These are phyloP conservation scores for Bipolaris zeicola DNA, from an alignment of 2,329 filamentous ascomycete genomes.

Conservation along the genomic window DNA sequence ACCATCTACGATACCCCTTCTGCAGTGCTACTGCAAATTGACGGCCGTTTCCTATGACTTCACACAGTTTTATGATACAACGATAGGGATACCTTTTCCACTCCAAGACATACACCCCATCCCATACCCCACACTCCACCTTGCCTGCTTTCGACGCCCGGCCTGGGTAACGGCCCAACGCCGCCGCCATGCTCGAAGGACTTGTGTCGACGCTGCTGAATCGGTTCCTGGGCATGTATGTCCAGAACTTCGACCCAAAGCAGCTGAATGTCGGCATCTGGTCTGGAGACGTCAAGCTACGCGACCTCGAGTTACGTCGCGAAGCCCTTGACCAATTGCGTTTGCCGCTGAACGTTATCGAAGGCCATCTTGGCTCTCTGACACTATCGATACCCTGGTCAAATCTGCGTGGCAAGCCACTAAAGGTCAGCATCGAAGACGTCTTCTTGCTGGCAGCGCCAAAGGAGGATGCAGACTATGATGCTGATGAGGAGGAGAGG, in stretches of 20 bases:
- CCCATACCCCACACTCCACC: conserved; percentile 18
- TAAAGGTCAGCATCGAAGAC: conserved; percentile 95
- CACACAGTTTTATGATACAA: conserved; percentile 39
- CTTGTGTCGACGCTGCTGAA: conserved; percentile 97
- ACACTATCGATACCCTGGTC: conserved; percentile 97
- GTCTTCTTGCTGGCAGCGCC: conserved; percentile 94
- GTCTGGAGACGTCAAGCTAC: conserved; percentile 96
- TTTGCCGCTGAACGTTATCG: conserved; percentile 93
- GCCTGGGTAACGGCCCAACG: conserved; percentile 74
- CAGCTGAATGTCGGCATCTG: conserved; percentile 99
- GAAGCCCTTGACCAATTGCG: conserved; percentile 97
- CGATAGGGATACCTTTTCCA: conserved; percentile 35
- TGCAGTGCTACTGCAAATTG: conserved; percentile 21
- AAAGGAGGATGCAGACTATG: conserved; percentile 91
- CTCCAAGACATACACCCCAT: conserved; percentile 24
- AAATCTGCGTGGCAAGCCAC: conserved; percentile 90
- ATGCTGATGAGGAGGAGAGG: conserved; percentile 88
- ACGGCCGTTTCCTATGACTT: conserved; percentile 40
- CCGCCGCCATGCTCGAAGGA: conserved; percentile 85
- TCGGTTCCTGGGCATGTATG: conserved; percentile 99
- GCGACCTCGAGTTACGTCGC: conserved; percentile 86
- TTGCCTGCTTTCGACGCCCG: conserved; percentile 45
- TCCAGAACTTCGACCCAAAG: conserved; percentile 98
- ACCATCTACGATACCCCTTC: conserved; percentile 33
- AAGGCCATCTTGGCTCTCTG: conserved; percentile 90